Evolutionary conservation across 1,284 basidiomycete species (phyloP).

Genomic region (Boletus smithii): DNA sequence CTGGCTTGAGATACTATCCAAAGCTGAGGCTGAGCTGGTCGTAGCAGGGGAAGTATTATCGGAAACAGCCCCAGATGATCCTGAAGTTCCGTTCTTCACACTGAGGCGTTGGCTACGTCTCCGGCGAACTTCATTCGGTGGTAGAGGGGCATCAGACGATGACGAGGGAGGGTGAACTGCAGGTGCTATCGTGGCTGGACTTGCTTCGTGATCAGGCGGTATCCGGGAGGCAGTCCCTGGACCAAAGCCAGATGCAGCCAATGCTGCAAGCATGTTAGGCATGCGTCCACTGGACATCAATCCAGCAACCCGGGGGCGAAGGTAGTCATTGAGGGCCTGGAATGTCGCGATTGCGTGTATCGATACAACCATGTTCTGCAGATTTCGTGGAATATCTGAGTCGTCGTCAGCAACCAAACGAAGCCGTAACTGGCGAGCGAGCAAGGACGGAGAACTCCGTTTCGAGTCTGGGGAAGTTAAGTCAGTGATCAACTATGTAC

Average conservation of each 20-base stretch:
- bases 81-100: constrained; percentile 52
- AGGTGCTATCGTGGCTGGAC: constrained; percentile 26
- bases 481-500: constrained; percentile 5
- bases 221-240: constrained; percentile 35
- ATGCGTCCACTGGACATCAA: constrained; percentile 64
- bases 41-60: constrained; percentile 25
- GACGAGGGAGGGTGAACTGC: constrained; percentile 29
- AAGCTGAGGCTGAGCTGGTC: constrained; percentile 16
- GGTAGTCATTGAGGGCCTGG: constrained; percentile 91
- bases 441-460: constrained; percentile 78
- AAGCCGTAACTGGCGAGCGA: constrained; percentile 85
- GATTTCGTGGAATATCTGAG: constrained; percentile 78
- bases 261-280: constrained; percentile 87
- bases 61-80: constrained; percentile 21
- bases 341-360: constrained; percentile 97
- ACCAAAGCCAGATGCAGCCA: constrained; percentile 75
- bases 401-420: constrained; percentile 86
- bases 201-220: constrained; percentile 22
- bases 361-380: constrained; percentile 88
- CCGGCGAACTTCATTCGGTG: constrained; percentile 45
- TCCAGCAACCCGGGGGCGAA: constrained; percentile 86
- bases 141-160: constrained; percentile 28
- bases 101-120: constrained; percentile 83
- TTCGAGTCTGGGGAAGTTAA: constrained; percentile 60
- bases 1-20: constrained; percentile 17